Conservation (phyloP, 768 basidiomycete genomes). For the Tephrocybe sp. region DNA sequence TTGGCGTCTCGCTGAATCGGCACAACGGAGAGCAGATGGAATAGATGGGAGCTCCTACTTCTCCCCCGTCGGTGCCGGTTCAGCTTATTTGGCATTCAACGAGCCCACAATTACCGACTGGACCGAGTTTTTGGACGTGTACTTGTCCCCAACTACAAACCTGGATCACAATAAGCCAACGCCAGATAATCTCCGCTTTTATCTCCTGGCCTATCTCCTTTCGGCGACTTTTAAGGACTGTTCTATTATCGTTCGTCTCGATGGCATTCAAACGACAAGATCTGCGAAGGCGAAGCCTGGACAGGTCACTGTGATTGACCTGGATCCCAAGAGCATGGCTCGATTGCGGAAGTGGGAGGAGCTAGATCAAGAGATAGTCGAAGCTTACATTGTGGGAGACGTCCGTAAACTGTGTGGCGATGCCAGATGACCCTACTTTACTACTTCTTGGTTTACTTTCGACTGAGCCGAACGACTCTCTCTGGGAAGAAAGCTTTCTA, state of each 20-base stretch:
- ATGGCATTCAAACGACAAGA: constrained; percentile 25
- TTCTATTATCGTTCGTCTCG: constrained; percentile 50
- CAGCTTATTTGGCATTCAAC: constrained; percentile 26
- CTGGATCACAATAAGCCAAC: constrained; percentile 38
- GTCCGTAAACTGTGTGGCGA: constrained; percentile 33
- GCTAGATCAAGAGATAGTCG: constrained; percentile 69
- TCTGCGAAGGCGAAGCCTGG: constrained; percentile 18
- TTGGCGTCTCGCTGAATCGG: constrained; percentile 32
- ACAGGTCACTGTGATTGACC: constrained; percentile 74
- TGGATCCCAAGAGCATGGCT: constrained; percentile 76
- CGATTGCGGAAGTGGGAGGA: constrained; percentile 71
- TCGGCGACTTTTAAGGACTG: constrained; percentile 98
- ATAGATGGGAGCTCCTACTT: constrained; percentile 15
- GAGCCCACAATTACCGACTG: constrained; percentile 69
- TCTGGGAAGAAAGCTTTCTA: too few relatives aligned
- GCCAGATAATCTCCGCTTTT: constrained; percentile 53
- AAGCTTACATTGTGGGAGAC: constrained; percentile 34
- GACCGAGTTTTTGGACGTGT: constrained; percentile 58
- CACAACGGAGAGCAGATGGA: constrained; percentile 9
- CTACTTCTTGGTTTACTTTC: too few relatives aligned
- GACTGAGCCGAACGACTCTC: too few relatives aligned
- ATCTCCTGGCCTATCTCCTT: constrained; percentile 75
- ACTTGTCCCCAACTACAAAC: constrained; percentile 35
- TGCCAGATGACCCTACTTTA: constrained; percentile 5
- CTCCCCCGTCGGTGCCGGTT: constrained; percentile 33